Conservation (phyloP, 805 yeast genomes). For the Spathaspora boniae region DNA sequence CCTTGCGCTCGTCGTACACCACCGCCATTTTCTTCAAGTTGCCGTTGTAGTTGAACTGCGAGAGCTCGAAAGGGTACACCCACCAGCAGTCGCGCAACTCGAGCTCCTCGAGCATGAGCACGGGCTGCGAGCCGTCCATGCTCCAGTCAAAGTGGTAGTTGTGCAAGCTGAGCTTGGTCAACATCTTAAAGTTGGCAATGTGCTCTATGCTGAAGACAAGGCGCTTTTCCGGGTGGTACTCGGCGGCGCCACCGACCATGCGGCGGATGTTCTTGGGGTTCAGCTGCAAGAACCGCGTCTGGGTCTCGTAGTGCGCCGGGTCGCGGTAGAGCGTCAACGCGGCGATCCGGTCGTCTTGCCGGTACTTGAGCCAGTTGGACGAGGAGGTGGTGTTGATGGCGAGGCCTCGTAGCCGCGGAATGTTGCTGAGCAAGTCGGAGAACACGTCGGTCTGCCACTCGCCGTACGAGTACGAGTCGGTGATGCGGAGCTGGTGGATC, state of each 20-base stretch:
- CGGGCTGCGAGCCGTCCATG: conserved; percentile 16
- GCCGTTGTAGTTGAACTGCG: conserved; percentile 27
- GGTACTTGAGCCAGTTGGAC: conserved; percentile 41
- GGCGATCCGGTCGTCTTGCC: conserved; percentile 17
- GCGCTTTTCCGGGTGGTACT: too few relatives aligned
- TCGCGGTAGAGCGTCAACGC: conserved; percentile 27
- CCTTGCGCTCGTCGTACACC: conserved; percentile 22
- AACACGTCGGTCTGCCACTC: conserved; percentile 35
- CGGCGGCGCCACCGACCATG: conserved; percentile 5
- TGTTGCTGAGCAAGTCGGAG: conserved; percentile 15
- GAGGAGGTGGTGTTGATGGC: conserved; percentile 32
- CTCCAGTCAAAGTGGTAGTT: conserved; percentile 45
- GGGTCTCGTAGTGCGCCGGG: conserved; percentile 16
- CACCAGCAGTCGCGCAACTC: conserved; percentile 47
- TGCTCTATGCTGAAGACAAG: conserved; percentile 41
- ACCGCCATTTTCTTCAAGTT: conserved; percentile 22
- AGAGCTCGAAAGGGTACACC: conserved; percentile 52
- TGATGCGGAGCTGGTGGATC: conserved; percentile 24
- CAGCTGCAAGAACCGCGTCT: conserved; percentile 3
- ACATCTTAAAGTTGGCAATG: conserved; percentile 30
- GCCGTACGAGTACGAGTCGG: conserved; percentile 29
- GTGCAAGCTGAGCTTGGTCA: conserved; percentile 32
- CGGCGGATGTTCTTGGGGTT: conserved; percentile 18
- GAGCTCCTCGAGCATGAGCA: conserved; percentile 20
- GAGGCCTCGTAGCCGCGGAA: conserved; percentile 22